Base-by-base conservation (phyloP, 2,329 filamentous ascomycete genomes). In the Venturia effusa region DNA sequence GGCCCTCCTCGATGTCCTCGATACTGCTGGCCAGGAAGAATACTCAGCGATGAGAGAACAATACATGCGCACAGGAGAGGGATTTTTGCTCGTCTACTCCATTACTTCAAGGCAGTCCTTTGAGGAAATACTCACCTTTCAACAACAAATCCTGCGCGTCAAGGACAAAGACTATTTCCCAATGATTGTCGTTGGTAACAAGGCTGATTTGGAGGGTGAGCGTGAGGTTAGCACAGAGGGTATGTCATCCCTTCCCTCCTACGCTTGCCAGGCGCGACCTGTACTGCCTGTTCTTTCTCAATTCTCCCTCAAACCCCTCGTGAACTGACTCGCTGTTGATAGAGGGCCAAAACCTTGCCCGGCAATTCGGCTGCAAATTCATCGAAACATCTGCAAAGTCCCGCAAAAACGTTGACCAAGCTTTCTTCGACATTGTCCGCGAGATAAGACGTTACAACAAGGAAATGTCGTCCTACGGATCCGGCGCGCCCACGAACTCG, bases 141-240 rank as follows among this genome's bases (percentile, higher is more conserved):
- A 97, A 79, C 92, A 97, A 82, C 94, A 99, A 79, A 99, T 99
- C 75, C 83, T 99, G 70, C 83, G 94, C 70, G 94, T 99, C 72
- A 99, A 99, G 84, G 94, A 97, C 81, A 97, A 96, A 85, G 94
- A 99, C 79, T 96, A 97, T 77, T 99, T 99, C 82, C 94, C 94
- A 70, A 97, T 99, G 82, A 96, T 97, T 65, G 90, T 99, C 57
- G 94, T 97, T 51, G 94, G 92, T 71, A 99, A 99, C 85, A 99
- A 99, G 84, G 97, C 93, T 80, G 94, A 99, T 90, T 80, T 99
- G 76, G 93, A 97, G 73, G 82, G 83, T 70, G 93, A 99, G 79
- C 86, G 94, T 73, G 89, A 93, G 72, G 94, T 99, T 66, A 89
- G 90, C 68, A 88, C 88, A 80, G 88, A 95, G 85, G 93, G 93